Evolutionary conservation across 2,329 filamentous ascomycete genomes (phyloP), one percentile per base, ranked within the genome.

Genomic region (Ilyonectria sp.): DNA sequence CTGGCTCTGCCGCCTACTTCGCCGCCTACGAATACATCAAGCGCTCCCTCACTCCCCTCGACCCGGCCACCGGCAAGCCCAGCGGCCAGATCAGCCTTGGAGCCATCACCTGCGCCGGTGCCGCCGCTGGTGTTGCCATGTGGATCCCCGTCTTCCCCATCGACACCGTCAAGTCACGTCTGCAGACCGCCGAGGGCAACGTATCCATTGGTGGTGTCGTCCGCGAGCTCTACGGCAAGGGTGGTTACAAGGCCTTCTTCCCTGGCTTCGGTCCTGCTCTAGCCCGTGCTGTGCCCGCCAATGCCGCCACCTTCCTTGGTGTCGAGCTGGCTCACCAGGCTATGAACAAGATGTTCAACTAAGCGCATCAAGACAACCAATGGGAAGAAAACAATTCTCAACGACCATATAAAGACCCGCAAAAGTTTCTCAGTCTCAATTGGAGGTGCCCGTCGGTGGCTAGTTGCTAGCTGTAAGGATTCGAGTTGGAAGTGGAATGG

Each of bases 141-240:
- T 99, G 96, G 96, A 96, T 98, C 74, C 95, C 96, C 60, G 95
- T 99, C 47, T 99, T 99, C 89, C 96, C 96, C 23, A 89, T 99
- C 71, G 96, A 99, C 79, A 99, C 96, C 0, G 91, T 99, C 84
- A 99, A 99, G 89, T 95, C 92, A 71, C 87, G 95, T 43, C 84
- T 99, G 79, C 96, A 99, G 87, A 97, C 94, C 49, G 94, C 94
- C 47, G 93, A 96, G 77, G 94, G 94, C 55, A 92, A 92, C 74
- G 91, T 94, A 56, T 94, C 92, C 0, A 90, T 99, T 58, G 88
- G 91, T 17, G 91, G 93, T 8, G 94, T 96, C 35, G 89, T 99
- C 58, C 87, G 89, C 71, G 90, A 94, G 61, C 86, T 99, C n/a
- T 97, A 97, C 79, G 90, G 86, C 40, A 91, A 86, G 76, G 95